These are phyloP conservation scores for Neurospora sp. DNA, from an alignment of 495 filamentous ascomycete species.

Conservation along the genomic window DNA sequence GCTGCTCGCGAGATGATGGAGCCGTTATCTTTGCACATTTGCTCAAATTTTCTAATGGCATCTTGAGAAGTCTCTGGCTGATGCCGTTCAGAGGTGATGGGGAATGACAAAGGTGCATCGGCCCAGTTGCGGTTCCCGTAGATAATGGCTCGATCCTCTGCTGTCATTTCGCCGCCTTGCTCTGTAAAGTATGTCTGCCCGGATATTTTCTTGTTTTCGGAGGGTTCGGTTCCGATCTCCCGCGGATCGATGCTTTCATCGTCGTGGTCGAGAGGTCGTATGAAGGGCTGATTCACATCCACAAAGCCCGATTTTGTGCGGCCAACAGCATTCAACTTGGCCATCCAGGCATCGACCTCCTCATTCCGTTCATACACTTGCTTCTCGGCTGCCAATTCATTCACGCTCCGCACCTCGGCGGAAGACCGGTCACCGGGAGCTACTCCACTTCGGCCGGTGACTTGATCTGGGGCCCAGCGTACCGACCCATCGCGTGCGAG, in stretches of 20 bases:
- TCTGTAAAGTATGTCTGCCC: conserved; percentile 38
- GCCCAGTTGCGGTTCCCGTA: conserved; percentile 36
- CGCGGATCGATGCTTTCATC: conserved; percentile 26
- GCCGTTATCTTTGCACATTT: conserved; percentile 36
- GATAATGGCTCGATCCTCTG: conserved; percentile 35
- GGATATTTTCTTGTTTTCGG: conserved; percentile 14
- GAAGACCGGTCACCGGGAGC: conserved; percentile 29
- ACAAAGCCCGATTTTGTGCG: background rate
- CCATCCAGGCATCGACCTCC: conserved; percentile 33
- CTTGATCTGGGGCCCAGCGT: conserved; percentile 26
- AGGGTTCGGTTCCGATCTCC: conserved; percentile 27
- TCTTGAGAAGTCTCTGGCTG: conserved; percentile 42
- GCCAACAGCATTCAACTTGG: conserved; percentile 4
- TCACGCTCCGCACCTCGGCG: conserved; percentile 29
- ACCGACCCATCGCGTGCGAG: conserved; percentile 25
- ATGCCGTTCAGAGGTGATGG: conserved; percentile 26
- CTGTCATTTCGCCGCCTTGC: conserved; percentile 30
- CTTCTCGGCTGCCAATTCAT: conserved; percentile 26
- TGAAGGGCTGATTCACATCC: background rate
- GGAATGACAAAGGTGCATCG: conserved; percentile 32
- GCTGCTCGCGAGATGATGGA: conserved; percentile 54
- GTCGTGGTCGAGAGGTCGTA: conserved; percentile 5
- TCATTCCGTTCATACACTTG: conserved; percentile 28
- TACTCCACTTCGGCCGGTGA: conserved; percentile 31
- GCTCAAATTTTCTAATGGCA: conserved; percentile 40